A percentile compares a stretch with the other conserved stretches of the same genome.
Evolutionary conservation across 441 rosid genomes (phyloP).

Genomic region (Jatropha podagrica): DNA sequence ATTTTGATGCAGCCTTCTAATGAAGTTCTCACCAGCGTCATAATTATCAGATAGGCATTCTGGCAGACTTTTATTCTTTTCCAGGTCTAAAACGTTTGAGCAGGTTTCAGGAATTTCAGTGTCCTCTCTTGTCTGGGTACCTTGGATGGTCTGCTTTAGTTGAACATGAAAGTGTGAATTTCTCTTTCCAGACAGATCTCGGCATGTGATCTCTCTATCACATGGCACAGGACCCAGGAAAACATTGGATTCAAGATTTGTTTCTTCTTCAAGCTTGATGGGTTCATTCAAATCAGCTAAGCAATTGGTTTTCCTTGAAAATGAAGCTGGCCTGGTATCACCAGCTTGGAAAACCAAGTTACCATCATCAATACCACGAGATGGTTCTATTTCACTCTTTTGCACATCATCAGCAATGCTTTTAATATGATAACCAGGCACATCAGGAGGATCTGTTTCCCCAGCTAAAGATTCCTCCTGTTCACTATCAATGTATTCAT

Average conservation of each 20-base stretch:
- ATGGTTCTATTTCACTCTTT: conserved; percentile 21
- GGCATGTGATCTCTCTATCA: conserved; percentile 18
- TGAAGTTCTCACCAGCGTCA: conserved; percentile 37
- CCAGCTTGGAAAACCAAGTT: conserved; percentile 19
- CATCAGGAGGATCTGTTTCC: conserved; percentile 22
- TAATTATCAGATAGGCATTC: conserved; percentile 19
- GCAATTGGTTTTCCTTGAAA: conserved; percentile 21
- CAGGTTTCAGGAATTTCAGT: conserved; percentile 25
- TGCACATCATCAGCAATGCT: conserved; percentile 24
- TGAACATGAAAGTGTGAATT: conserved; percentile 21
- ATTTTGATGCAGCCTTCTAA: conserved; percentile 2
- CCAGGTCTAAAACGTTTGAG: conserved; percentile 15
- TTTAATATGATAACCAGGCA: conserved; percentile 22
- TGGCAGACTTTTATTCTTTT: conserved; percentile 26
- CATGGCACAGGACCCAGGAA: conserved; percentile 23
- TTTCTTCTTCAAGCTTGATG: conserved; percentile 34
- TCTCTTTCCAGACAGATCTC: conserved; percentile 24
- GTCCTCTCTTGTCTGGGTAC: conserved; percentile 17
- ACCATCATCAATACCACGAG: conserved; percentile 8
- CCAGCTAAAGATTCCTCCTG: conserved; percentile 30
- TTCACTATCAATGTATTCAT: conserved; percentile 44
- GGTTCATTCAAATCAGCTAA: conserved; percentile 59
- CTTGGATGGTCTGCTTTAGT: conserved; percentile 1
- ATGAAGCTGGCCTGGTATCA: background rate
- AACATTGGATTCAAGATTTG: conserved; percentile 23